Evolutionary conservation across 352 stramenopile species (phyloP).

Genomic region (Globisporangium ultimum): DNA sequence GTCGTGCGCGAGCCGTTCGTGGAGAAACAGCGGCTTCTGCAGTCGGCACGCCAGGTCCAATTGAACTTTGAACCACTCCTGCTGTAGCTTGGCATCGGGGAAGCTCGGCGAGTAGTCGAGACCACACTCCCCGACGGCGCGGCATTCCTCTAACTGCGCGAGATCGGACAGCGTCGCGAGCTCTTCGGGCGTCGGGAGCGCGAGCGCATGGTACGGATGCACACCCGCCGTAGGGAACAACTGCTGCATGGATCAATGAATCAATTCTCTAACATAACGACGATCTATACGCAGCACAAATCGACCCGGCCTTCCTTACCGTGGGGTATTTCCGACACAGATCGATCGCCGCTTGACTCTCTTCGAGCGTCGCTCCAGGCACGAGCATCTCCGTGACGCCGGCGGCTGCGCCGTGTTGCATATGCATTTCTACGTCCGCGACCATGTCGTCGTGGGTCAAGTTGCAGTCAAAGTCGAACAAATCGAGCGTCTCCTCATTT

Average conservation of each 20-base stretch:
- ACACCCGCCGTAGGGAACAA: slow-evolving; percentile 74
- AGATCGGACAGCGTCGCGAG: slow-evolving; percentile 30
- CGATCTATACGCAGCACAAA: not conserved
- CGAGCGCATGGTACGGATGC: slow-evolving; percentile 72
- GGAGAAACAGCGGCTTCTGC: slow-evolving; percentile 78
- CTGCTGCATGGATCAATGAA: slow-evolving; percentile 9
- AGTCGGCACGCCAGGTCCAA: slow-evolving; percentile 60
- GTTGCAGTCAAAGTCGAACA: slow-evolving; percentile 86
- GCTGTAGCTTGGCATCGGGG: slow-evolving; percentile 36
- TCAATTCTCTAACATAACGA: not conserved
- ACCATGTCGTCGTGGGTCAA: slow-evolving; percentile 68
- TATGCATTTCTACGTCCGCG: slow-evolving; percentile 30
- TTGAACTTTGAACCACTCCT: slow-evolving; percentile 66
- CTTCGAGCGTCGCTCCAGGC: slow-evolving; percentile 62
- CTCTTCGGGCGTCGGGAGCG: slow-evolving; percentile 30
- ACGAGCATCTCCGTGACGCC: slow-evolving; percentile 75
- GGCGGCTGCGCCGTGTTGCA: slow-evolving; percentile 30
- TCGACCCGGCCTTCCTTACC: slow-evolving; percentile 16
- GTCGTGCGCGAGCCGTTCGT: slow-evolving; percentile 71
- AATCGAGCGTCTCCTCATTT: slow-evolving; percentile 4
- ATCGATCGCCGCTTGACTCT: slow-evolving; percentile 52
- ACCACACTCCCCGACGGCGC: slow-evolving; percentile 72
- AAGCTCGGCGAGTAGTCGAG: slow-evolving; percentile 77
- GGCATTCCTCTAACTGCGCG: slow-evolving; percentile 28
- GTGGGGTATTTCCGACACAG: slow-evolving; percentile 47